Percentiles rank a stretch among this genome's conserved stretches.
phyloP scores from a whole-genome alignment of 2,329 filamentous ascomycete genomes.

The Pseudopyrenochaeta lycopersici region DNA sequence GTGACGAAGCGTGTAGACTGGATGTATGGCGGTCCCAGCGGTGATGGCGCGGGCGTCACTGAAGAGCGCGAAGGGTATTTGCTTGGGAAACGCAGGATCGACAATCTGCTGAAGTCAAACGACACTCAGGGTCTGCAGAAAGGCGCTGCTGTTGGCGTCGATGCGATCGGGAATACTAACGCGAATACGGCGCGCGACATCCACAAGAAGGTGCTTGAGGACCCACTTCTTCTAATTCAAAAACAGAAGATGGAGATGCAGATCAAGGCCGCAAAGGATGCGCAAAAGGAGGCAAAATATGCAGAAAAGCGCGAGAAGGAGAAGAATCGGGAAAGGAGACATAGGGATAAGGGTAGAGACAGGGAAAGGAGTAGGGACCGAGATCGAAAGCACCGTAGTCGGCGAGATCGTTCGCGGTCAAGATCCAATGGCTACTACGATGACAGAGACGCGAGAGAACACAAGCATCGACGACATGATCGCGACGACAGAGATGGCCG shows the following conservation, averaged over 20 bases:
- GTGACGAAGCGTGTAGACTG: slow-evolving; percentile 88
- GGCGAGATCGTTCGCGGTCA: slow-evolving; percentile 48
- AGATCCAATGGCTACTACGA: slow-evolving; percentile 38
- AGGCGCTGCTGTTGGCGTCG: slow-evolving; percentile 50
- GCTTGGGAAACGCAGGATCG: slow-evolving; percentile 90
- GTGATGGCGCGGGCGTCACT: slow-evolving; percentile 69
- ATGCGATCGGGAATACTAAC: slow-evolving; percentile 65
- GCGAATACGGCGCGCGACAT: slow-evolving; percentile 82
- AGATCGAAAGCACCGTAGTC: slow-evolving; percentile 33
- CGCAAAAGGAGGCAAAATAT: slow-evolving; percentile 51
- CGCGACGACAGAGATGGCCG: slow-evolving; percentile 24
- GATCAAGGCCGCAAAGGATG: slow-evolving; percentile 69
- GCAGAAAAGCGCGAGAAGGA: slow-evolving; percentile 45
- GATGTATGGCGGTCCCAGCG: slow-evolving; percentile 93
- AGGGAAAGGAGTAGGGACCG: slow-evolving; percentile 33
- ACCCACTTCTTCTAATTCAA: slow-evolving; percentile 93
- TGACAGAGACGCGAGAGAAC: slow-evolving; percentile 40
- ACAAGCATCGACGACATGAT: slow-evolving; percentile 35
- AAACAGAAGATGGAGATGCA: slow-evolving; percentile 73
- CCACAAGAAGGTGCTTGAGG: slow-evolving; percentile 85
- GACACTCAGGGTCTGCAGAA: slow-evolving; percentile 81
- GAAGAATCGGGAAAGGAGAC: slow-evolving; percentile 59
- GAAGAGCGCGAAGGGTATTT: slow-evolving; percentile 96
- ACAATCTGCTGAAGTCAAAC: slow-evolving; percentile 79
- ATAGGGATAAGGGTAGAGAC: slow-evolving; percentile 47